A percentile compares a stretch with the other conserved stretches of the same genome.
Evolutionary conservation across 306 rosid species (phyloP).

Genomic region (Quercus cerris): DNA sequence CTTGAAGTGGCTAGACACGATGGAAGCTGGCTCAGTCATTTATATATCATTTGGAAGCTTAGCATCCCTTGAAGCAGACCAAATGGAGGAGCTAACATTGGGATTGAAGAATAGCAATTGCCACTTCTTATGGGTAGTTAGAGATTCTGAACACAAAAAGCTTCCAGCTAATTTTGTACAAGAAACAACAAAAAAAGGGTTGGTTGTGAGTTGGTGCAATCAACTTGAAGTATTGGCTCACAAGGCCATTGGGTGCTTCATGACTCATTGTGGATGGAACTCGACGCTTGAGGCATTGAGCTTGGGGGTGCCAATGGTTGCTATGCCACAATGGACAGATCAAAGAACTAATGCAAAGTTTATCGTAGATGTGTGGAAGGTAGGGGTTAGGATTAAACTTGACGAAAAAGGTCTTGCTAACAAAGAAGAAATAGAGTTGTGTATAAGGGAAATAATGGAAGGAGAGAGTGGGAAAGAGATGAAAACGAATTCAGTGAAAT

Average conservation of each 20-base stretch:
- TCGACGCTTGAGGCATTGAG: conserved; percentile 7
- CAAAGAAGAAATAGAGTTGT: conserved; percentile 3
- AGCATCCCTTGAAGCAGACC: background rate
- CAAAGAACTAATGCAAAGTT: conserved; percentile 12
- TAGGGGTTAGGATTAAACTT: conserved; percentile 5
- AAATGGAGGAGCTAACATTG: conserved; percentile 5
- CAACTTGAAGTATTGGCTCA: conserved; percentile 12
- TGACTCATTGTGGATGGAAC: conserved; percentile 15
- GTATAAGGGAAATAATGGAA: conserved; percentile 11
- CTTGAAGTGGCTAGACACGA: conserved; percentile 5
- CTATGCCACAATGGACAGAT: conserved; percentile 16
- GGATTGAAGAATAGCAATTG: background rate
- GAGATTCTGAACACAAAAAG: background rate
- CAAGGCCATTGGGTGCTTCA: background rate
- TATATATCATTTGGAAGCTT: conserved; percentile 5
- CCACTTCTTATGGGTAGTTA: conserved; percentile 11
- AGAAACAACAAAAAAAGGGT: background rate
- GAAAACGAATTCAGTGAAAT: background rate
- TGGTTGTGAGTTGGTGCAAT: conserved; percentile 12
- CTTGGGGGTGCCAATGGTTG: conserved; percentile 12
- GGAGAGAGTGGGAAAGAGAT: conserved; percentile 8
- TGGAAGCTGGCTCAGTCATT: conserved; percentile 1
- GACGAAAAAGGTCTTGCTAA: background rate
- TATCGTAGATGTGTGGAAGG: conserved; percentile 6
- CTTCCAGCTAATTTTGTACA: conserved; percentile 4